phyloP scores from a whole-genome alignment of 148 eudicot species.

The Rhododendron kiyosumense region DNA sequence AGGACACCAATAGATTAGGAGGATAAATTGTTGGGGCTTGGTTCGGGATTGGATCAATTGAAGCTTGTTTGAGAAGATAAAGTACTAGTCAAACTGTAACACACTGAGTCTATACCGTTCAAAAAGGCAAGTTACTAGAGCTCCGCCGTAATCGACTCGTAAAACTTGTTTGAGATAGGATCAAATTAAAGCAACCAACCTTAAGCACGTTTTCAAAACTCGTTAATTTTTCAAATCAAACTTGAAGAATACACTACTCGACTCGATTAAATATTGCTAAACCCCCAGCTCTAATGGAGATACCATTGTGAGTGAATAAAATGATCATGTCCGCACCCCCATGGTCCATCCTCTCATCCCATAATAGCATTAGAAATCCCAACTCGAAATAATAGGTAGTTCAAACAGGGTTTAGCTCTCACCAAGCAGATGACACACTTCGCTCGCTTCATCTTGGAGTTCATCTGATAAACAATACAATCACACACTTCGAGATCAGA shows the following conservation, averaged over 20 bases:
- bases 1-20: not conserved
- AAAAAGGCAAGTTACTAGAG: too few relatives aligned
- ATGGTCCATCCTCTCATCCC: not conserved
- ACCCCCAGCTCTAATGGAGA: not conserved
- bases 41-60: not conserved
- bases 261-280: not conserved
- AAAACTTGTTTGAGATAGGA: not conserved
- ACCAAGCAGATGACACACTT: slow-evolving; percentile 90
- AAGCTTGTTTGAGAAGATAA: not conserved
- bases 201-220: not conserved
- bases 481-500: slow-evolving; percentile 50
- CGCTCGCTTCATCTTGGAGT: slow-evolving; percentile 51
- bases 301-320: not conserved
- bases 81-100: not conserved
- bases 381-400: not conserved
- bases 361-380: not conserved
- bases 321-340: not conserved
- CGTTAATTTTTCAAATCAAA: not conserved
- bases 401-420: slow-evolving; percentile 12
- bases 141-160: too few relatives aligned
- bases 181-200: not conserved
- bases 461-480: slow-evolving; percentile 63
- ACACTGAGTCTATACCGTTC: too few relatives aligned
- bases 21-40: too few relatives aligned
- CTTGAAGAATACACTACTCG: not conserved